phyloP scores from a whole-genome alignment of 257 asterid genomes.

The Dorcoceras hygrometricum region DNA sequence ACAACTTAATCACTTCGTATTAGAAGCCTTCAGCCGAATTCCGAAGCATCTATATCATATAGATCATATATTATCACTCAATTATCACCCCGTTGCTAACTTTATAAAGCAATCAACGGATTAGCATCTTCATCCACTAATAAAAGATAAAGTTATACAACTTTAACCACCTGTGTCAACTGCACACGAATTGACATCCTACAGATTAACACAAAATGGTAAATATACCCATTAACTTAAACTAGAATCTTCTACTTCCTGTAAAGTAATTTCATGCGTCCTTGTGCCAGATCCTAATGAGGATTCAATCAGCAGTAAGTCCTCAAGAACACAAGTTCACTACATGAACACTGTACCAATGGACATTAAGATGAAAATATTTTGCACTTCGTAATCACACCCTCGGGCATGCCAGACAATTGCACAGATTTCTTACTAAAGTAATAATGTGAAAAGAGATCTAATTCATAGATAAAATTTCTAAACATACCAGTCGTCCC shows the following conservation, averaged over 20 bases:
- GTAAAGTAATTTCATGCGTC: not conserved
- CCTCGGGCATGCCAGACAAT: not conserved
- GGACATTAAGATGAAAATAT: not conserved
- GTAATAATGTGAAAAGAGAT: not conserved
- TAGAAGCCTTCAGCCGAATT: slow-evolving; percentile 7
- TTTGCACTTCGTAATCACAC: not conserved
- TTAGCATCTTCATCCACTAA: not conserved
- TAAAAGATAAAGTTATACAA: slow-evolving; percentile 21
- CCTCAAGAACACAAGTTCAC: not conserved
- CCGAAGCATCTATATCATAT: slow-evolving; percentile 3
- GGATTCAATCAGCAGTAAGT: not conserved
- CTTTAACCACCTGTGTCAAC: not conserved
- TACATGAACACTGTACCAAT: not conserved
- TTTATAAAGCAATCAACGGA: no score
- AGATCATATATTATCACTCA: not conserved
- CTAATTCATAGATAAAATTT: not conserved
- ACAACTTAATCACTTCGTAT: slow-evolving; percentile 10
- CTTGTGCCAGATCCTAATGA: not conserved
- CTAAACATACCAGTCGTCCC: not conserved
- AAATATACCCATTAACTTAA: not conserved
- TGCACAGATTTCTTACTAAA: not conserved
- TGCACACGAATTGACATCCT: not conserved
- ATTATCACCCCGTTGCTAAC: not conserved
- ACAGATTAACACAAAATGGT: not conserved
- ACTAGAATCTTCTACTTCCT: not conserved